phyloP scores from a whole-genome alignment of 352 stramenopile genomes.

The Blastocystis sp. region DNA sequence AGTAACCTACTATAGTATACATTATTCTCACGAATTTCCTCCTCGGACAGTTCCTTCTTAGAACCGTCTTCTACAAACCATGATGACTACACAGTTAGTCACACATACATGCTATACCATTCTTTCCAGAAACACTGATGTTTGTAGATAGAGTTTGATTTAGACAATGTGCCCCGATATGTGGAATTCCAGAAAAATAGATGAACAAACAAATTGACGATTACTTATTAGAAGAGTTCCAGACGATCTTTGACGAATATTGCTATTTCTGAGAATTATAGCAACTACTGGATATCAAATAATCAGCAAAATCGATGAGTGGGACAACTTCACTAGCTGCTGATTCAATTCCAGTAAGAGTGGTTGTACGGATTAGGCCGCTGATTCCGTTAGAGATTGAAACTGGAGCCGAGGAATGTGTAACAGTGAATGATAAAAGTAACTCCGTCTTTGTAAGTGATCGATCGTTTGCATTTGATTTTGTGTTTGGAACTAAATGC shows the following conservation, averaged over 20 bases:
- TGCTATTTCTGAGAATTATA: neutral
- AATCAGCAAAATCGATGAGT: neutral
- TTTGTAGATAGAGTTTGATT: neutral
- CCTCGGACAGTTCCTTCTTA: neutral
- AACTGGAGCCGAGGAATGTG: neutral
- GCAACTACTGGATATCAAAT: neutral
- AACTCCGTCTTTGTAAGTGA: slow-evolving; percentile 17
- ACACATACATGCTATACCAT: too few relatives aligned
- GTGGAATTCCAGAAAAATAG: neutral
- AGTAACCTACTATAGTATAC: neutral
- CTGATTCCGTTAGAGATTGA: slow-evolving; percentile 26
- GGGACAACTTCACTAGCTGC: neutral
- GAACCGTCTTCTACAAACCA: slow-evolving; percentile 21
- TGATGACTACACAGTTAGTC: neutral
- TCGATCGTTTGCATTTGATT: slow-evolving; percentile 54
- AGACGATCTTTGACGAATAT: neutral
- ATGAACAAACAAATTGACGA: neutral
- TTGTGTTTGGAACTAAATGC: slow-evolving; percentile 61
- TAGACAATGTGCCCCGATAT: neutral
- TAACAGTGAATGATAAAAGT: slow-evolving; percentile 26
- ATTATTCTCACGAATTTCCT: slow-evolving; percentile 6
- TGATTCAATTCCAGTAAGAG: slow-evolving; percentile 21
- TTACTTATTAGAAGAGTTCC: neutral
- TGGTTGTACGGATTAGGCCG: slow-evolving; percentile 55
- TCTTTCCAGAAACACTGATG: neutral